A percentile compares a stretch with the other conserved stretches of the same genome.
These are phyloP conservation scores for Claviceps digitariae DNA, from an alignment of 2,329 filamentous ascomycete species.

Conservation along the genomic window DNA sequence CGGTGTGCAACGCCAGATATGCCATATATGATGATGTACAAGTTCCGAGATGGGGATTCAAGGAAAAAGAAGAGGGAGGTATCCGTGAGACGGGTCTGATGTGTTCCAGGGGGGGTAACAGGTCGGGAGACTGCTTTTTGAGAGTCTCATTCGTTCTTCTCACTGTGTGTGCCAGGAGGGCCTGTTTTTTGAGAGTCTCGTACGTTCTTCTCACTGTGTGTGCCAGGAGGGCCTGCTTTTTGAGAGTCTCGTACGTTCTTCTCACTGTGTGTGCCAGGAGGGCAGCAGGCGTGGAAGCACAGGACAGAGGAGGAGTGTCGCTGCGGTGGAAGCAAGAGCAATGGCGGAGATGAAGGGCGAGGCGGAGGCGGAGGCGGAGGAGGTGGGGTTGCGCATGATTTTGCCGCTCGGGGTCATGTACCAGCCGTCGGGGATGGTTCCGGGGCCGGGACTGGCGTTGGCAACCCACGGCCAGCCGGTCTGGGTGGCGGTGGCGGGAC, in stretches of 20 bases:
- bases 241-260: too few species aligned
- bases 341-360: neutral
- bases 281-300: slow-evolving; percentile 4
- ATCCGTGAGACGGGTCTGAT: too few species aligned
- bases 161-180: too few species aligned
- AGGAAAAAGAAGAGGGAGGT: too few species aligned
- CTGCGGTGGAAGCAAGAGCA: neutral
- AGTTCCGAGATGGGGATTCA: too few species aligned
- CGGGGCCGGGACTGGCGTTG: slow-evolving; percentile 35
- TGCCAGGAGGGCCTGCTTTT: slow-evolving; percentile 7
- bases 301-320: slow-evolving; percentile 9
- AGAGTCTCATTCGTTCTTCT: too few species aligned
- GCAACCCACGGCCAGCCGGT: slow-evolving; percentile 58
- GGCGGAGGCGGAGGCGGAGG: slow-evolving; percentile 16
- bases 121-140: too few species aligned
- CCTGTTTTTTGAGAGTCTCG: too few species aligned
- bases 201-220: too few species aligned
- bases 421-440: slow-evolving; percentile 64
- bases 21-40: too few species aligned
- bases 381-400: slow-evolving; percentile 52
- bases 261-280: slow-evolving; percentile 6
- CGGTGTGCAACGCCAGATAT: too few species aligned
- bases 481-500: slow-evolving; percentile 37
- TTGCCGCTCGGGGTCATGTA: slow-evolving; percentile 66
- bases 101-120: too few species aligned